Evolutionary conservation across 805 yeast genomes (phyloP).

Genomic region (Metschnikowia arizonensis): DNA sequence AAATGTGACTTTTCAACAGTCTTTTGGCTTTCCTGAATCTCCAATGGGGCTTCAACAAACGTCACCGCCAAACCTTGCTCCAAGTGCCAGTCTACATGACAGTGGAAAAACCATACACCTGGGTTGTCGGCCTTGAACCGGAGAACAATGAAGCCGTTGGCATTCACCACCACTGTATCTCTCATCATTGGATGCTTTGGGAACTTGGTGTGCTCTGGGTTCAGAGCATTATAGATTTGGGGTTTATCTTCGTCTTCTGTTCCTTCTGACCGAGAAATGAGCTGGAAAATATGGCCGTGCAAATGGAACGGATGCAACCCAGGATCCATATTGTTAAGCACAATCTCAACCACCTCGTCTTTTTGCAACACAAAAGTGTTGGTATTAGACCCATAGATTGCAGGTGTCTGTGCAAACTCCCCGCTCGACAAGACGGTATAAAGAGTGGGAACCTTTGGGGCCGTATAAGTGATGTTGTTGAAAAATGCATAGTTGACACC

Average conservation of each 20-base stretch:
- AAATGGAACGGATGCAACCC: constrained; percentile 78
- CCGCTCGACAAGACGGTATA: constrained; percentile 63
- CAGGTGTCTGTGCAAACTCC: constrained; percentile 46
- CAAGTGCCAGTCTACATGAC: constrained; percentile 85
- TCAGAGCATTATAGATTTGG: constrained; percentile 43
- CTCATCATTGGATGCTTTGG: constrained; percentile 62
- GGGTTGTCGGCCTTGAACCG: constrained; percentile 84
- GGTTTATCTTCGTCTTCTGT: constrained; percentile 54
- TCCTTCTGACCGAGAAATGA: constrained; percentile 49
- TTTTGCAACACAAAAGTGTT: constrained; percentile 57
- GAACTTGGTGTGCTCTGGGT: constrained; percentile 35
- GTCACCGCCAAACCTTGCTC: constrained; percentile 75
- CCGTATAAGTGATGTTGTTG: constrained; percentile 58
- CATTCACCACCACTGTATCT: constrained; percentile 67
- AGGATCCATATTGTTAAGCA: constrained; percentile 73
- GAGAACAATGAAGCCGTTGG: constrained; percentile 63
- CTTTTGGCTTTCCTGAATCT: constrained; percentile 32
- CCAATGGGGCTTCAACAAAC: constrained; percentile 65
- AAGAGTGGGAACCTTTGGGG: constrained; percentile 70
- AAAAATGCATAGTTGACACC: constrained; percentile 77
- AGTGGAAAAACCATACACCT: constrained; percentile 93
- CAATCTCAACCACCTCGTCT: constrained; percentile 68
- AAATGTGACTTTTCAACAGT: constrained; percentile 46
- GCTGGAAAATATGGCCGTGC: constrained; percentile 70
- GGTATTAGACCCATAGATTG: constrained; percentile 72